Evolutionary conservation across 2,329 filamentous ascomycete genomes (phyloP), one percentile per base, ranked within the genome.

Genomic region (Pseudogymnoascus sp.): DNA sequence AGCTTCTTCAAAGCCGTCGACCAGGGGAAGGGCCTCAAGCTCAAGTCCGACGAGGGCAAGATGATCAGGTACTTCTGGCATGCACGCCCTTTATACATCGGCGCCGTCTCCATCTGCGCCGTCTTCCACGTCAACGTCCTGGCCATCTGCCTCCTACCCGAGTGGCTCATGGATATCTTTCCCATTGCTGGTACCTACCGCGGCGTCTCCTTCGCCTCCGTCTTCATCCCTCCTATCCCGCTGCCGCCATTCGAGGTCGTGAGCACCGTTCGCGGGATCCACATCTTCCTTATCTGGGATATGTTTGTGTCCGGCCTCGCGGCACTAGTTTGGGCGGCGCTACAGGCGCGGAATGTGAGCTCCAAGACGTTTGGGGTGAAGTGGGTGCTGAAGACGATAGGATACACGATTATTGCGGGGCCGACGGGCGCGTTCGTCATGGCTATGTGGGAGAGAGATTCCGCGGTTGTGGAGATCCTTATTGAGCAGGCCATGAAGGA

Each of bases 401-500:
- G 59, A n/a, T 60, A 17, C 21, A 60, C 59, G 19, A 40, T 42
- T 26, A 17, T 38, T 2, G 40, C 33, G 13, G 59, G 59, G 5
- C 59, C 59, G n/a, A 15, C 38, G 21, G 59, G 35, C 5, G 59
- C 59, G 23, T 38, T 60, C 15, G 59, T 60, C 21, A 40, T 60
- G 59, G 59, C 59, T 3, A 40, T 60, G 59, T 60, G 59, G 59
- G 59, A 60, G 59, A 60, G 59, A 7, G 59, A 60, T 23, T 42
- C 33, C 5, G 33, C 59, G 13, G 19, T 60, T 40, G 33, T 17
- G 19, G 59, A 60, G 7, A 9, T 38, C 3, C 38, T 60, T 26
- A 60, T 60, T 60, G 59, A 40, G 35, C 35, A 60, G 35, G 59
- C 59, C 21, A 60, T 38, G 59, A 60, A 42, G 59, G 50, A 56